Conservation (phyloP, 768 basidiomycete species). For the Mycena venus region DNA sequence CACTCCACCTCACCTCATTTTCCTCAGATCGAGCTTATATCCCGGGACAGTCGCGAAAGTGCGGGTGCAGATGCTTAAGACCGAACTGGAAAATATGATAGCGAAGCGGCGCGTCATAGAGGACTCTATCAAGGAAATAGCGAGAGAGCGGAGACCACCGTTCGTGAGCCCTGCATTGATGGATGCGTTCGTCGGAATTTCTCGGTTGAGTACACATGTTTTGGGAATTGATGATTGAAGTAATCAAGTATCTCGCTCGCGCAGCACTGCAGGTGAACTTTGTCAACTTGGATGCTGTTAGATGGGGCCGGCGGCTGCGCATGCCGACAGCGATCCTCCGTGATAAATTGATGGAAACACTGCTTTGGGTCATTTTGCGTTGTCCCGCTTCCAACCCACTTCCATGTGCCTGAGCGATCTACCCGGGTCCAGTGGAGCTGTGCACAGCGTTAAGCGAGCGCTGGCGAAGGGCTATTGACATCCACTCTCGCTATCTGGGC, state of each 20-base stretch:
- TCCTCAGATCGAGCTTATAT: neutral
- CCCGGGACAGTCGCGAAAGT: conserved; percentile 38
- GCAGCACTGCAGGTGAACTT: neutral
- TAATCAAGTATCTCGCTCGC: neutral
- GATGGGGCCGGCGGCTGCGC: neutral
- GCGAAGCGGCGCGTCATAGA: conserved; percentile 58
- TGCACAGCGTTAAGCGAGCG: too few relatives aligned
- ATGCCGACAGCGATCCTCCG: neutral
- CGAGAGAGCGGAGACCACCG: conserved; percentile 63
- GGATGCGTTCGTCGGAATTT: conserved; percentile 65
- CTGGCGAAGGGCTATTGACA: too few relatives aligned
- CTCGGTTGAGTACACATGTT: conserved; percentile 55
- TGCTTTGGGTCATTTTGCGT: too few relatives aligned
- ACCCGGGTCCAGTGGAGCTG: neutral
- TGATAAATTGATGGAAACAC: neutral
- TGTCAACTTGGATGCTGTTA: neutral
- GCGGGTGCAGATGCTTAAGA: conserved; percentile 46
- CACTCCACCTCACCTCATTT: too few relatives aligned
- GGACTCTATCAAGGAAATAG: conserved; percentile 57
- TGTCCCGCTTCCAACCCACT: neutral
- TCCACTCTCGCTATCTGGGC: too few relatives aligned
- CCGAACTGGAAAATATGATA: conserved; percentile 53
- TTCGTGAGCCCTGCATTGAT: conserved; percentile 71
- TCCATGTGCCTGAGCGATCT: neutral
- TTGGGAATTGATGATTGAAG: conserved; percentile 21